phyloP scores from a whole-genome alignment of 495 filamentous ascomycete genomes.

The Immersiella caudata region DNA sequence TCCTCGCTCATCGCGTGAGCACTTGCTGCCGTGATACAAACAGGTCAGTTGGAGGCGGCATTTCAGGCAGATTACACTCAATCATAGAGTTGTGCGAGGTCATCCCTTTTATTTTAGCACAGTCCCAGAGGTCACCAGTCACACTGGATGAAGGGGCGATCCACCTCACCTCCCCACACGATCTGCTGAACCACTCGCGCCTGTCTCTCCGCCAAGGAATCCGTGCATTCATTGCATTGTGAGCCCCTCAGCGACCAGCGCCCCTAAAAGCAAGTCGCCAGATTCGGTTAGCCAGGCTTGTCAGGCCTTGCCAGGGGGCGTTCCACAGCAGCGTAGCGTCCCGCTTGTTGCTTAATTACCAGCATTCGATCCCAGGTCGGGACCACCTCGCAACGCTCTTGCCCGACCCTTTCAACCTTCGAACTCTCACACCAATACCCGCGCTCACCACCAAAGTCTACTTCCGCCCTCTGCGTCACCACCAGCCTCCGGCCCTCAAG shows the following conservation, averaged over 20 bases:
- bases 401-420: conserved; percentile 41
- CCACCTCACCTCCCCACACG: conserved; percentile 22
- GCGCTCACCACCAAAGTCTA: not conserved
- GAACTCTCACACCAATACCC: conserved; percentile 12
- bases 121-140: not conserved
- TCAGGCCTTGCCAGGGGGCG: conserved; percentile 14
- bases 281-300: conserved; percentile 1
- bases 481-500: conserved; percentile 4
- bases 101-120: not conserved
- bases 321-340: conserved; percentile 3
- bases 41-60: not conserved
- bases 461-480: conserved; percentile 13
- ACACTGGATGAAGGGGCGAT: conserved; percentile 9
- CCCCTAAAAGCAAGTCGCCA: conserved; percentile 6
- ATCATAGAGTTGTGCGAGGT: not conserved
- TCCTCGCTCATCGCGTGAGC: not conserved
- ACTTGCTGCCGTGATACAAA: not conserved
- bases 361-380: conserved; percentile 9
- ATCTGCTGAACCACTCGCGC: conserved; percentile 18
- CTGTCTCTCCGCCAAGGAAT: not conserved
- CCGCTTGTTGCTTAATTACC: not conserved
- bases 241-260: not conserved
- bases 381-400: conserved; percentile 28
- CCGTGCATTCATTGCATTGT: conserved; percentile 12
- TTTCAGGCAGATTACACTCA: conserved; percentile 20